These are phyloP conservation scores for Rhodomyrtus tomentosa DNA, from an alignment of 345 rosid genomes.

Conservation along the genomic window DNA sequence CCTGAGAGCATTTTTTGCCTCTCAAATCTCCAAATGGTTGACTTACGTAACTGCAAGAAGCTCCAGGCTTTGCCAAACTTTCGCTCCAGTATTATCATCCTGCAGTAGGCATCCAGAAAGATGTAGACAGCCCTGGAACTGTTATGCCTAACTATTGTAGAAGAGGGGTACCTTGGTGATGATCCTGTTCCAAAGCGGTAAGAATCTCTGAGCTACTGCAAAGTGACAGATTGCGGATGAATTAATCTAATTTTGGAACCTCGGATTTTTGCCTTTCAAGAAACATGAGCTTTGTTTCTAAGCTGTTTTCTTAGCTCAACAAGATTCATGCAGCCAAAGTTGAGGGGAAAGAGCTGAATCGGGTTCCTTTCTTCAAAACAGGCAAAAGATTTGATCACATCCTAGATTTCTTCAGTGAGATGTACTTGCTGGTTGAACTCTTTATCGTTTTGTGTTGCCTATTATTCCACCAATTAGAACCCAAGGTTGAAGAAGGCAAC, in stretches of 20 bases:
- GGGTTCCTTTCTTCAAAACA: rapidly evolving
- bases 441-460: rapidly evolving
- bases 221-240: rapidly evolving
- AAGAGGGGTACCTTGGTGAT: rapidly evolving
- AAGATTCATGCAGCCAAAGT: not conserved
- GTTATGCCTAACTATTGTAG: not conserved
- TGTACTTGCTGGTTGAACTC: rapidly evolving
- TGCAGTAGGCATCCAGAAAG: rapidly evolving
- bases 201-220: not conserved
- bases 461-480: not conserved
- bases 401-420: not conserved
- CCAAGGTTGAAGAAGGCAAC: not conserved
- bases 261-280: not conserved
- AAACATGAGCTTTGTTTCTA: not conserved
- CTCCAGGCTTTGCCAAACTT: not conserved
- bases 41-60: rapidly evolving
- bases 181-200: not conserved
- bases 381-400: not conserved
- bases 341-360: not conserved
- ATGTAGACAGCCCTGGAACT: not conserved
- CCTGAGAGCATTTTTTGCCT: not conserved
- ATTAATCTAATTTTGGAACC: not conserved
- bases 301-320: not conserved
- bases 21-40: not conserved
- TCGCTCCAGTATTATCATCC: rapidly evolving